A percentile compares a stretch with the other conserved stretches of the same genome.
Evolutionary conservation across 2,329 filamentous ascomycete genomes (phyloP).

Genomic region (Dendrostoma leiphaemia): DNA sequence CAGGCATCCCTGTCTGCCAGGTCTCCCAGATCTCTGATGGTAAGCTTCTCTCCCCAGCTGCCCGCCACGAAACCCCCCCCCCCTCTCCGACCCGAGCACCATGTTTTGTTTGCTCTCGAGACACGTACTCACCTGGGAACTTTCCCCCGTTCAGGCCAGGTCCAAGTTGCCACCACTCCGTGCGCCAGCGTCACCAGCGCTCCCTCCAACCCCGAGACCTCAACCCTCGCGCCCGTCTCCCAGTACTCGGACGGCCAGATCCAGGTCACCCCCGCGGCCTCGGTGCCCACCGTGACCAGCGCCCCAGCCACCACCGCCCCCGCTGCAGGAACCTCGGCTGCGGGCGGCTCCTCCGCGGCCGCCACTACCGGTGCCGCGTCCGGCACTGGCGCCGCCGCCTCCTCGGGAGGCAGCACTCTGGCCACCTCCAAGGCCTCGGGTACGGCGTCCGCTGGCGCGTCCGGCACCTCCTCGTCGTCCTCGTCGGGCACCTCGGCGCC

Average conservation of each 20-base stretch:
- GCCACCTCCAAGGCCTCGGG: slow-evolving; percentile 16
- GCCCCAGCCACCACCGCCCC: slow-evolving; percentile 22
- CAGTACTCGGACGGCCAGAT: slow-evolving; percentile 49
- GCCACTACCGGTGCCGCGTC: neutral
- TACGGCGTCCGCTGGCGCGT: slow-evolving; percentile 18
- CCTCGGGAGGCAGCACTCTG: slow-evolving; percentile 2
- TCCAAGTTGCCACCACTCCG: slow-evolving; percentile 47
- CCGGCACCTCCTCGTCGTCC: slow-evolving; percentile 18
- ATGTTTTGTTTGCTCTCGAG: no score
- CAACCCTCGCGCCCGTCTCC: slow-evolving; percentile 33
- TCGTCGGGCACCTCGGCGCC: slow-evolving; percentile 24
- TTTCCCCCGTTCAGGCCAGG: slow-evolving; percentile 38
- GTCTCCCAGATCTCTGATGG: slow-evolving; percentile 51
- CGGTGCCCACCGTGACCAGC: slow-evolving; percentile 20
- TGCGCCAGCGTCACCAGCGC: slow-evolving; percentile 36
- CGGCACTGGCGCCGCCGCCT: neutral
- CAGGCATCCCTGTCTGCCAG: slow-evolving; percentile 48
- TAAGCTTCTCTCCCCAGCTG: slow-evolving; percentile 20
- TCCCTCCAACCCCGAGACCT: slow-evolving; percentile 21
- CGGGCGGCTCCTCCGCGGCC: slow-evolving; percentile 2
- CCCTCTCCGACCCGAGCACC: neutral
- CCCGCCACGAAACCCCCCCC: neutral
- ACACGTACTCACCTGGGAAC: neutral
- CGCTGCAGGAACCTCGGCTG: slow-evolving; percentile 15
- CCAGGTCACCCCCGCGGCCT: slow-evolving; percentile 38